Evolutionary conservation across 2,329 filamentous ascomycete genomes (phyloP), one percentile per base, ranked within the genome.

Genomic region (Paecilomyces niveus): DNA sequence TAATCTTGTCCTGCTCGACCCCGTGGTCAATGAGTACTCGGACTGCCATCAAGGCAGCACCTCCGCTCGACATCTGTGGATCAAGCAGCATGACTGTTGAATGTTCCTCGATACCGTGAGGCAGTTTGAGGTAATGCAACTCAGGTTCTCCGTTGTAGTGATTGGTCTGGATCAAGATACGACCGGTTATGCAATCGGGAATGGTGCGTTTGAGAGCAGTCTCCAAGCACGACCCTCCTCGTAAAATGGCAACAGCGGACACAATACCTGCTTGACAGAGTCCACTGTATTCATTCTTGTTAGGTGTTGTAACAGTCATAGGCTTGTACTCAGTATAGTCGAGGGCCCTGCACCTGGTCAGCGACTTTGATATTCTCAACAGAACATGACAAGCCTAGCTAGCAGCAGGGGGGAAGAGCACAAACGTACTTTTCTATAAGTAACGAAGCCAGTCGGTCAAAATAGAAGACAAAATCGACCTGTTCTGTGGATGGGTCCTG

Each of bases 401-500:
- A 57, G 62, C 54, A 63, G 59, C 49, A 53, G 52, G 15, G 10
- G 2, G 39, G 45, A 1, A 39, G 26, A 8, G n/a, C 33, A 57
- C 13, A 15, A 15, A 59, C 63, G 56, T 76, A 82, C 69, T 77
- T 83, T 73, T 97, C 93, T 53, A 97, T 84, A 26, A 97, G 80
- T 56, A 97, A 80, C n/a, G 89, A 85, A 1, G 90, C 86, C 39
- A 97, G 80, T 39, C 94, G 85, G 74, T 99, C 92, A 73, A 97
- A 97, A 75, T 97, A 97, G 75, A 97, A 97, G 62, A 96, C 90
- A 71, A 97, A 97, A 66, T 97, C 92, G 70, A 96, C 93, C 50
- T 90, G 83, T 6, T 83, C 80, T 0, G 91, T 93, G 54, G 86
- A 83, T 18, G 89, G 88, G 66, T 94, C 84, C 69, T 95, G 88